These are phyloP conservation scores for Colletotrichum noveboracense DNA, from an alignment of 2,329 filamentous ascomycete species.

Conservation along the genomic window DNA sequence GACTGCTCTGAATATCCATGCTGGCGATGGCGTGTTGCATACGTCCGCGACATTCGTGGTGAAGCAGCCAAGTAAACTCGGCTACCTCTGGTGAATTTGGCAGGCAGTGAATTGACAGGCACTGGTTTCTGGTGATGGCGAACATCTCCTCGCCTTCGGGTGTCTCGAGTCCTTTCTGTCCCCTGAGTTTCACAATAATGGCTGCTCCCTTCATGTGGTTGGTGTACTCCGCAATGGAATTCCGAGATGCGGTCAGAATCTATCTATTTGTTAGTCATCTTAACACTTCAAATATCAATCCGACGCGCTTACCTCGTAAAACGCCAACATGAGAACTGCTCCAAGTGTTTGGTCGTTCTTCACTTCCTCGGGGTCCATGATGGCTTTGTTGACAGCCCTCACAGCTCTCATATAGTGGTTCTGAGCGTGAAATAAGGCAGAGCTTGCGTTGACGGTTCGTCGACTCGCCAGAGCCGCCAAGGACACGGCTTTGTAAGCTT, in stretches of 20 bases:
- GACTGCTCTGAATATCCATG: constrained; percentile 24
- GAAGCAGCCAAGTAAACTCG: constrained; percentile 26
- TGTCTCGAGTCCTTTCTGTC: constrained; percentile 21
- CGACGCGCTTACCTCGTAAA: constrained; percentile 10
- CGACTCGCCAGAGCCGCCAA: constrained; percentile 18
- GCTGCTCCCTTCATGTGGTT: constrained; percentile 27
- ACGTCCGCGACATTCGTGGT: constrained; percentile 20
- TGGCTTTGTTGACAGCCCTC: constrained; percentile 19
- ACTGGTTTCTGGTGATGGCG: constrained; percentile 25
- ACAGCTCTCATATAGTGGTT: constrained; percentile 21
- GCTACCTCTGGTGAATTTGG: constrained; percentile 20
- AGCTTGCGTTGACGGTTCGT: neutral
- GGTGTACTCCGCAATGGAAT: constrained; percentile 23
- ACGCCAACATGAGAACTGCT: constrained; percentile 20
- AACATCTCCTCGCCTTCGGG: constrained; percentile 26
- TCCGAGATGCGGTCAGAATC: constrained; percentile 21
- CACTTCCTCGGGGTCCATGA: constrained; percentile 19
- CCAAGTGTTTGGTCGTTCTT: constrained; percentile 22
- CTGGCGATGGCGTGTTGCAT: constrained; percentile 24
- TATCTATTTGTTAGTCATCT: neutral
- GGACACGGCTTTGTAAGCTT: constrained; percentile 22
- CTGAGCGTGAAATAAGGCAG: constrained; percentile 15
- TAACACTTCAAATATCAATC: neutral
- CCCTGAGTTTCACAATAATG: constrained; percentile 25
- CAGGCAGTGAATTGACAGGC: constrained; percentile 24